These are phyloP conservation scores for Cochlearia excelsa DNA, from an alignment of 345 rosid genomes.

Conservation along the genomic window DNA sequence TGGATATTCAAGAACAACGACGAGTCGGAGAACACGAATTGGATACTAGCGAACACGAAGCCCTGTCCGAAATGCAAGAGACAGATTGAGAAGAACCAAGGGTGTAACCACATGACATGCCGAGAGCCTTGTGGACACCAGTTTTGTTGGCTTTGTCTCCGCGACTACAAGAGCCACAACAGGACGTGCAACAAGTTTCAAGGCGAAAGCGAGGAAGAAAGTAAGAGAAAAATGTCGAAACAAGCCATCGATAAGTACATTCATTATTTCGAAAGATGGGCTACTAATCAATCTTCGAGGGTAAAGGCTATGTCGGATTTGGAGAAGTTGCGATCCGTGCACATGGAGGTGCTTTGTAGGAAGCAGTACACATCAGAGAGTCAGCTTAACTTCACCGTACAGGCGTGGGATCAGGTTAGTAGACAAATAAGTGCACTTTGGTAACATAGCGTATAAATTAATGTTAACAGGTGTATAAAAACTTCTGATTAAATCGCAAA, in stretches of 20 bases:
- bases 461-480: too few species aligned
- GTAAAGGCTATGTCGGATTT: conserved; percentile 32
- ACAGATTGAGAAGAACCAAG: conserved; percentile 4
- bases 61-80: conserved; percentile 10
- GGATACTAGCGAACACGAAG: conserved; percentile 16
- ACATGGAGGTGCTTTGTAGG: conserved; percentile 67
- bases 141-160: conserved; percentile 23
- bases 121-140: background rate
- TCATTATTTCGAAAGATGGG: conserved; percentile 15
- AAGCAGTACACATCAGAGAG: conserved; percentile 63
- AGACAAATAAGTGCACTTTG: conserved; percentile 20
- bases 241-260: background rate
- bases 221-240: conserved; percentile 1
- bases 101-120: conserved; percentile 22
- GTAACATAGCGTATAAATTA: background rate
- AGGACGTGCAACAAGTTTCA: background rate
- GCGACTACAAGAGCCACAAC: background rate
- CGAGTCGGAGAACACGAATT: conserved; percentile 1
- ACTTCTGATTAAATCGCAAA: too few species aligned
- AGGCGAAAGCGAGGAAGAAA: background rate
- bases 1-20: conserved; percentile 9
- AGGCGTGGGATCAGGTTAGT: conserved; percentile 79
- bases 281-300: conserved; percentile 20
- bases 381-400: conserved; percentile 78
- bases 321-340: conserved; percentile 20